Percentiles rank a stretch among this genome's conserved stretches.
These are phyloP conservation scores for Geotrichum bryndzae DNA, from an alignment of 1,139 yeast species.

Conservation along the genomic window DNA sequence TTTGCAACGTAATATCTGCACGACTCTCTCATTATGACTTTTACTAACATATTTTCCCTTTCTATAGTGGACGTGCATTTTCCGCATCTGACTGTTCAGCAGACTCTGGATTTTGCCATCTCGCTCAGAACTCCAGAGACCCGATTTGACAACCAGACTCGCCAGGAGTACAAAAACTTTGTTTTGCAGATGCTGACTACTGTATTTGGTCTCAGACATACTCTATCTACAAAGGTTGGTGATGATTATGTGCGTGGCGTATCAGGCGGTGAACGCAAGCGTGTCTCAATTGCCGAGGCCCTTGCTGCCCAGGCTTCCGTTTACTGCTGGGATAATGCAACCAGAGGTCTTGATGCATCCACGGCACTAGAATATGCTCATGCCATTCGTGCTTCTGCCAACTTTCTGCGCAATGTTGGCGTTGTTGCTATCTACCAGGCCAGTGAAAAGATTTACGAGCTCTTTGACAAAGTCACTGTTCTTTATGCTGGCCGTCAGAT, in stretches of 20 bases:
- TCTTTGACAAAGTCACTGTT: slow-evolving; percentile 60
- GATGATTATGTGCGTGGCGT: slow-evolving; percentile 58
- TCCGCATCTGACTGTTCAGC: slow-evolving; percentile 58
- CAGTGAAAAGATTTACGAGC: slow-evolving; percentile 56
- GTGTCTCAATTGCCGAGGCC: slow-evolving; percentile 60
- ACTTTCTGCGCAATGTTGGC: slow-evolving; percentile 50
- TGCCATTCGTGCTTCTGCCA: slow-evolving; percentile 57
- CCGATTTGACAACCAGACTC: slow-evolving; percentile 46
- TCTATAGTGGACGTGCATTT: slow-evolving; percentile 46
- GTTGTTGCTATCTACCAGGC: slow-evolving; percentile 59
- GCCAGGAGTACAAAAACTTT: slow-evolving; percentile 45
- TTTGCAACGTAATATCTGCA: neutral
- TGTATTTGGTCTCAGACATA: slow-evolving; percentile 53
- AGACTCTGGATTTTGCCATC: slow-evolving; percentile 56
- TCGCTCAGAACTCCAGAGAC: slow-evolving; percentile 54
- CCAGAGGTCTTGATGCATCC: slow-evolving; percentile 71
- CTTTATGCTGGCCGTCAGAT: slow-evolving; percentile 55
- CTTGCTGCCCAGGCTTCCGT: slow-evolving; percentile 52
- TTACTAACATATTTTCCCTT: neutral
- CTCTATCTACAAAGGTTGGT: slow-evolving; percentile 53
- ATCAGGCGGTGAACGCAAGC: slow-evolving; percentile 60
- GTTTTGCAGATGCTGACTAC: slow-evolving; percentile 49
- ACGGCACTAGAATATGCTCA: slow-evolving; percentile 65
- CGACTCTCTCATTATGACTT: too few species aligned
- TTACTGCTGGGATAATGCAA: slow-evolving; percentile 72